Conservation (phyloP, 495 filamentous ascomycete genomes). For the Hamigera avellanea region DNA sequence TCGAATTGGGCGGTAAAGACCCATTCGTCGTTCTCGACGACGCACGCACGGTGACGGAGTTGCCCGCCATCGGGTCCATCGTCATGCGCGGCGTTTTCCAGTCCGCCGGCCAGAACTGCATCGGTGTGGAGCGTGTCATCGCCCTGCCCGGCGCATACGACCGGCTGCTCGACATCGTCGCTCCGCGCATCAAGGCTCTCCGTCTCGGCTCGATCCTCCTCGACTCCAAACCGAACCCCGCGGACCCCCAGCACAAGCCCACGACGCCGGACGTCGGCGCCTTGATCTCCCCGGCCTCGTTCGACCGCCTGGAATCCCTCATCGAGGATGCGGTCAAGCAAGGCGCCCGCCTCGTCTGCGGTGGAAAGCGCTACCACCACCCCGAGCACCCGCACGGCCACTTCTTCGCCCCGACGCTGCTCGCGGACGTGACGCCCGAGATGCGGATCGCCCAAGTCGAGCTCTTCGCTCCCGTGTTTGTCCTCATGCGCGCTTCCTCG, state of each 20-base stretch:
- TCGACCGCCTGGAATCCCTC: constrained; percentile 56
- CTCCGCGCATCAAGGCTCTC: constrained; percentile 57
- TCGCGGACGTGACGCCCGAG: constrained; percentile 65
- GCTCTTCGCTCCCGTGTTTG: constrained; percentile 83
- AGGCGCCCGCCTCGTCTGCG: constrained; percentile 71
- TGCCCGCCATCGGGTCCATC: constrained; percentile 61
- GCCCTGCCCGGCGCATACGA: constrained; percentile 64
- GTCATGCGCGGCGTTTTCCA: constrained; percentile 91
- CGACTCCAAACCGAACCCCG: constrained; percentile 23
- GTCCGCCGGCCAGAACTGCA: constrained; percentile 95
- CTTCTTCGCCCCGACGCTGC: constrained; percentile 83
- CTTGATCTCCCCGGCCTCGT: constrained; percentile 68
- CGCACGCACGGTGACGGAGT: constrained; percentile 41
- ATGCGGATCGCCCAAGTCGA: constrained; percentile 87
- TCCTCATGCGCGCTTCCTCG: constrained; percentile 59
- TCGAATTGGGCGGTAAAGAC: constrained; percentile 94
- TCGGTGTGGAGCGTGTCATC: constrained; percentile 90
- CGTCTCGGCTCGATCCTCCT: constrained; percentile 59
- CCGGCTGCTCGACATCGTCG: constrained; percentile 56
- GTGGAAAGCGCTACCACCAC: constrained; percentile 64
- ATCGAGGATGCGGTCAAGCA: constrained; percentile 63
- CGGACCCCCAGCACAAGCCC: constrained; percentile 5
- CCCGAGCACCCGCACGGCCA: constrained; percentile 63
- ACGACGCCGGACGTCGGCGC: constrained; percentile 65
- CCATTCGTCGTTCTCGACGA: constrained; percentile 85